Percentiles rank a stretch among this genome's conserved stretches.
Conservation (phyloP, 805 yeast species). For the Candida loeiensis region DNA sequence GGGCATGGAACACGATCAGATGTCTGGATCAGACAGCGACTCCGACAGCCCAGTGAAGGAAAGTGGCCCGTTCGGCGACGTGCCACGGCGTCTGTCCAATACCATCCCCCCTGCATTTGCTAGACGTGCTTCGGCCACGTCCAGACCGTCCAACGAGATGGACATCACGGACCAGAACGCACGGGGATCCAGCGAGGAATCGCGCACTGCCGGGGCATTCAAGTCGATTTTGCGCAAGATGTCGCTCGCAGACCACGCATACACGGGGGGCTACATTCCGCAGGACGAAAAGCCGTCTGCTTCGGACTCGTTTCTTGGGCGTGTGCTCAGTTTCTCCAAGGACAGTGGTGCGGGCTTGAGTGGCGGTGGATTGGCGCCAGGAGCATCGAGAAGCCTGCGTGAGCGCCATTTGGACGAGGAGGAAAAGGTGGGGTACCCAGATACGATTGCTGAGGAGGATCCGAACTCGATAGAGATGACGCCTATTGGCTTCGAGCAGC, state of each 20-base stretch:
- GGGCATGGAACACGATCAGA: not conserved
- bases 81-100: not conserved
- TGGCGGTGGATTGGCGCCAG: constrained; percentile 44
- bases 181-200: constrained; percentile 3
- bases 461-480: constrained; percentile 44
- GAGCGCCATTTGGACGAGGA: constrained; percentile 23
- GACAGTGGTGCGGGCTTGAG: constrained; percentile 27
- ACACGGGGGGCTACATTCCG: constrained; percentile 18
- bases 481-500: constrained; percentile 38
- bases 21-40: not conserved
- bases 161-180: constrained; percentile 7
- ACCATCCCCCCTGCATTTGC: not conserved
- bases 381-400: constrained; percentile 23
- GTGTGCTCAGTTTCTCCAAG: constrained; percentile 25
- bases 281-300: constrained; percentile 17
- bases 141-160: constrained; percentile 1
- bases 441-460: constrained; percentile 13
- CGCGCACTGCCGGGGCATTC: constrained; percentile 7
- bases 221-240: constrained; percentile 35
- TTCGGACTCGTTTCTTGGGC: constrained; percentile 39
- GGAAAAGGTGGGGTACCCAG: constrained; percentile 14
- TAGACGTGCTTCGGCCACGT: not conserved
- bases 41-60: not conserved
- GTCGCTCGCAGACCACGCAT: constrained; percentile 32
- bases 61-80: not conserved